phyloP scores from a whole-genome alignment of 2,329 filamentous ascomycete genomes.

The Aspergillus sp. region DNA sequence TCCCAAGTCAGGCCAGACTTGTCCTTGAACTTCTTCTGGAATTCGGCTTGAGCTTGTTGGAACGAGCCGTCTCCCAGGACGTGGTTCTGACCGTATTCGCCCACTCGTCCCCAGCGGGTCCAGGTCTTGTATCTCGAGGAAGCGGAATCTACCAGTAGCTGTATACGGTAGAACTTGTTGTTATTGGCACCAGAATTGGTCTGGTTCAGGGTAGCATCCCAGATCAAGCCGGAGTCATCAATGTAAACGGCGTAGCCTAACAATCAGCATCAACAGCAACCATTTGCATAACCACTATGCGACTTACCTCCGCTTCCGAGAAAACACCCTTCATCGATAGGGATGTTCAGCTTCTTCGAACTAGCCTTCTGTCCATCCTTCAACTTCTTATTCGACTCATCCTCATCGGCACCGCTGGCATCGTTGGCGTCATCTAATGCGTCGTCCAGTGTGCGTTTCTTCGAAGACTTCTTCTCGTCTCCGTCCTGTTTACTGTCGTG shows the following conservation, averaged over 20 bases:
- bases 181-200: constrained; percentile 64
- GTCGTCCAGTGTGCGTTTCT: constrained; percentile 19
- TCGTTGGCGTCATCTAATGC: constrained; percentile 16
- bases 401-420: constrained; percentile 6
- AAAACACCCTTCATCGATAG: constrained; percentile 38
- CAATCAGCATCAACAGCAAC: not conserved
- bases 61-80: constrained; percentile 33
- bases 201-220: constrained; percentile 71
- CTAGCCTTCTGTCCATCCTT: constrained; percentile 42
- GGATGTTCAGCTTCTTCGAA: constrained; percentile 35
- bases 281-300: not conserved
- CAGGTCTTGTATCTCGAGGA: constrained; percentile 49
- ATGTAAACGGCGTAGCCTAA: constrained; percentile 50
- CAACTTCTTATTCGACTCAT: constrained; percentile 24
- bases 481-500: constrained; percentile 18
- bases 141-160: constrained; percentile 43
- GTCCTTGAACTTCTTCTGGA: constrained; percentile 50
- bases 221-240: constrained; percentile 58
- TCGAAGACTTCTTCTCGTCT: constrained; percentile 13
- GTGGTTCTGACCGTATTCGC: constrained; percentile 42
- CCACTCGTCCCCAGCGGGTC: constrained; percentile 76
- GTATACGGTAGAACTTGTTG: constrained; percentile 75
- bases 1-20: constrained; percentile 48
- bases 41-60: constrained; percentile 35
- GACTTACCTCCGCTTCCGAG: not conserved